Base-by-base conservation (phyloP, 495 filamentous ascomycete species). In the Hypoxylon subgilvum region DNA sequence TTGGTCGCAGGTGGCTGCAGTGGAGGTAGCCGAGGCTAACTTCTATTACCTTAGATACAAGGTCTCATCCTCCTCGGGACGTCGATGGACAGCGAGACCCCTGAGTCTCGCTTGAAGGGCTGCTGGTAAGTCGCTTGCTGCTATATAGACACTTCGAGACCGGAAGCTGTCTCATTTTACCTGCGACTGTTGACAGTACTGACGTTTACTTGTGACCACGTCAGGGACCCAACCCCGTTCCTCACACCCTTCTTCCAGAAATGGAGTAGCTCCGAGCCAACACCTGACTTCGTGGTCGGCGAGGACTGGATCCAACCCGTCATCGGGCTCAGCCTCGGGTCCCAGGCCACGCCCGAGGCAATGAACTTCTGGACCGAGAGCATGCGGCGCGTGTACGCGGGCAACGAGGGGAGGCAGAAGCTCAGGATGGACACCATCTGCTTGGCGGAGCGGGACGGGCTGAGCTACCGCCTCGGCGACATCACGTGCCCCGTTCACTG, bases 11-110 rank as follows among this genome's bases (percentile, higher is more conserved):
- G 7, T 2, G 2, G 14, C 4, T n/a, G 14, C 3, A 4, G 5
- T 14, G 16, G 2, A 18, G 49, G 27, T 5, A 1, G 2, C 14
- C 28, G 27, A 17, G 41, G 36, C 19, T 14, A 32, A 10, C 27
- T 38, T 16, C n/a, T 43, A 6, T 28, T 38, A 38, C 32, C 22
- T 12, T 21, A 81, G 79, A 84, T 88, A 49, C 43, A 69, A 3
- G 86, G 86, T 4, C 72, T 88, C 17, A 67, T 88, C n/a, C 76
- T 78, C 1, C 66, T 88, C 1, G 86, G 83, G 12, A 86, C 85
- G 4, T 86, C 84, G 4, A 76, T 88, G 69, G 84, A 87, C 58
- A 75, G 65, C 56, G 85, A 87, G 65, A 81, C 81, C n/a, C 64
- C 76, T 10, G 76, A 76, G 6, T 82, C 76, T 0, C 77, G 84